Conservation (phyloP, 352 stramenopile genomes). For the Globisporangium radiosum region DNA sequence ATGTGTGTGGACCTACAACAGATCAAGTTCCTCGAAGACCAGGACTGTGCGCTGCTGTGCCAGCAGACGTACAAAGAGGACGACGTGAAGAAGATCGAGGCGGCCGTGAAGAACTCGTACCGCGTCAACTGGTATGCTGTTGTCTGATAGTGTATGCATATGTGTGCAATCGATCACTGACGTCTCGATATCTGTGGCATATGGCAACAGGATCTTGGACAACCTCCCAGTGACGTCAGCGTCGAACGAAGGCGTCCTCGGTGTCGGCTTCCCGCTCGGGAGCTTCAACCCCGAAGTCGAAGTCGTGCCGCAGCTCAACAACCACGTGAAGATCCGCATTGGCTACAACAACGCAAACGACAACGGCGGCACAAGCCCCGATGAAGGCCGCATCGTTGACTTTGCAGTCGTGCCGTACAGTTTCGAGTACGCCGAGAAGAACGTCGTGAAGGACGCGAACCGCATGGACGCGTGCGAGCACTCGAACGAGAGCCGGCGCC, state of each 20-base stretch:
- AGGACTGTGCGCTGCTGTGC: conserved; percentile 69
- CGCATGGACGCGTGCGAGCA: conserved; percentile 75
- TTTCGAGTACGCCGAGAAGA: conserved; percentile 89
- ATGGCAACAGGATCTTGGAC: conserved; percentile 91
- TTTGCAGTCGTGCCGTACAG: conserved; percentile 98
- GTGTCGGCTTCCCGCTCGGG: conserved; percentile 84
- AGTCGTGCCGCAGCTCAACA: conserved; percentile 92
- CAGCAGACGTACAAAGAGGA: conserved; percentile 89
- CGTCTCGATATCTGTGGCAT: too few relatives aligned
- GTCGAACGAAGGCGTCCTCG: conserved; percentile 53
- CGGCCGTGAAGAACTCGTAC: conserved; percentile 96
- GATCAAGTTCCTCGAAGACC: conserved; percentile 85
- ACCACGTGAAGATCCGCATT: conserved; percentile 99
- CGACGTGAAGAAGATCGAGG: conserved; percentile 87
- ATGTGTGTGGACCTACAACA: conserved; percentile 6
- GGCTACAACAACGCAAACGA: conserved; percentile 96
- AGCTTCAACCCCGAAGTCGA: conserved; percentile 89
- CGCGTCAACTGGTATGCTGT: conserved; percentile 90
- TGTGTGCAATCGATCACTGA: background rate
- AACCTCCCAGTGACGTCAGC: conserved; percentile 92
- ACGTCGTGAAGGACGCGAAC: conserved; percentile 51
- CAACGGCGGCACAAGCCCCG: conserved; percentile 33
- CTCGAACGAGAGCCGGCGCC: conserved; percentile 52
- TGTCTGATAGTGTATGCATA: background rate
- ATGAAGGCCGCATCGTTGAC: conserved; percentile 95